Conservation (phyloP, 768 basidiomycete genomes). For the Termitomyces sp. region DNA sequence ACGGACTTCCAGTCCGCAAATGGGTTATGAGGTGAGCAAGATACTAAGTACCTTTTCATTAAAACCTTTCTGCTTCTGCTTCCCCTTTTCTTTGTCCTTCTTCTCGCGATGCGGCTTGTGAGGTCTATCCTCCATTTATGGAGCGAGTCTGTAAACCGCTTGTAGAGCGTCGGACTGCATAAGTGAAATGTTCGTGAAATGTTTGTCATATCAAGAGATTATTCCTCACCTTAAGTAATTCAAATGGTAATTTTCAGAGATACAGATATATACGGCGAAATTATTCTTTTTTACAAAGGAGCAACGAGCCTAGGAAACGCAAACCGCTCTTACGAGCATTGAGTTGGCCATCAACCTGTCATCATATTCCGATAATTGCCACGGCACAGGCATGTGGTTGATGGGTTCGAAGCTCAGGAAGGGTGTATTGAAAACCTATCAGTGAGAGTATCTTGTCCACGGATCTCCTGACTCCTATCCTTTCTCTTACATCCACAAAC, state of each 20-base stretch:
- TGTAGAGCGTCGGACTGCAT: not conserved
- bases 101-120: conserved; percentile 89
- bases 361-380: no score
- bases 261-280: not conserved
- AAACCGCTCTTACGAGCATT: not conserved
- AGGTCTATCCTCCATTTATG: conserved; percentile 64
- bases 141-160: not conserved
- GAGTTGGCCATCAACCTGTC: no score
- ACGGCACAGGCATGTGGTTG: no score
- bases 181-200: not conserved
- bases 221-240: not conserved
- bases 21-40: not conserved
- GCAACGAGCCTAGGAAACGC: not conserved
- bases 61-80: conserved; percentile 72
- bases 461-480: no score
- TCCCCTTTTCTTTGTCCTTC: conserved; percentile 67
- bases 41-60: conserved; percentile 78
- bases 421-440: no score
- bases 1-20: no score
- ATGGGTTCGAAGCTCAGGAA: no score
- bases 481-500: no score
- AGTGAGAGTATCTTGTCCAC: no score
- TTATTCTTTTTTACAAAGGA: not conserved
- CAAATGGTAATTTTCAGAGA: not conserved
- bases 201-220: no score